Base-by-base conservation (phyloP, 2,329 filamentous ascomycete genomes). In the Cladosporium colombiae region DNA sequence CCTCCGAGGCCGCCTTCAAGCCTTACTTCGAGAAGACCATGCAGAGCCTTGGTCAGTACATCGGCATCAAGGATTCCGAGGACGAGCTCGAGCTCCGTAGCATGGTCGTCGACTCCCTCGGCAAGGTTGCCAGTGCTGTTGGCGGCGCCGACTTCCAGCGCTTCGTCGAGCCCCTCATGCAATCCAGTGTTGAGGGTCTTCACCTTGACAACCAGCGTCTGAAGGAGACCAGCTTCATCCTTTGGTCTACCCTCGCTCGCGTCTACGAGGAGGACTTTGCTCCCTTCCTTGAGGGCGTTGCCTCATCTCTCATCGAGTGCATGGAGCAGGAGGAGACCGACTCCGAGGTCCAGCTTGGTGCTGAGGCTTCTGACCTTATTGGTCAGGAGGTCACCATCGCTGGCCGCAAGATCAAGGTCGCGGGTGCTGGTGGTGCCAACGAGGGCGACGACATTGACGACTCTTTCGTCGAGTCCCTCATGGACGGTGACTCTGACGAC, bases 21-120 rank as follows among this genome's bases (percentile, higher is more conserved):
- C 92, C 93, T n/a, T 98, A 91, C 84, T 97, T 98, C 77, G 88
- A 92, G 73, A 85, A 91, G 69, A 93, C 92, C 31, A 97, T 99
- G 92, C 86, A 91, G 69, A 88, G 91, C n/a, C 87, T 98, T 65
- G 92, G 91, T 64, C 86, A 87, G 63, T 97, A 92, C 73, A 90
- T 95, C 70, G 85, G 86, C 64, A 89, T 96, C 79, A 97, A 97
- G 83, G 91, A 93, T 62, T 91, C 87, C 67, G 91, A 96, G 70
- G 93, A 96, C 61, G 92, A 97, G 76, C 87, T 98, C 63, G 90
- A 96, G 70, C 87, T 98, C 37, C 89, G 95, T 72, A 93, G 92
- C 71, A 91, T 92, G 65, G 92, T 96, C 46, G 93, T 92, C 72
- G 95, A 99, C 81, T 89, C 93, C 27, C 91, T 99, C 84, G 94